Evolutionary conservation across 2,329 filamentous ascomycete genomes (phyloP).

Genomic region (Neocatenulostroma microsporum): DNA sequence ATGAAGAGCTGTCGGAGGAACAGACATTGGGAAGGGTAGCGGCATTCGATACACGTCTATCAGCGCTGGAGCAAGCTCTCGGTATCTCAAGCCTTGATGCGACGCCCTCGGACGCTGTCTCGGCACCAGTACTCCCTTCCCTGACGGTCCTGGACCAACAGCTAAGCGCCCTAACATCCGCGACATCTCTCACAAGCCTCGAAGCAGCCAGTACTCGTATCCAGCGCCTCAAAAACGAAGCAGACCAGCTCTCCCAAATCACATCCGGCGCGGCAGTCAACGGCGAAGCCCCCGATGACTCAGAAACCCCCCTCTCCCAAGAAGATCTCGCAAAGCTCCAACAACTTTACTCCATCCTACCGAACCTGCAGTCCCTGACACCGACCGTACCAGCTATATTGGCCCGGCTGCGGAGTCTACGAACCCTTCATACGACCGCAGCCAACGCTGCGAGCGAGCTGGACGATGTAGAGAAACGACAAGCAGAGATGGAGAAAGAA

Average conservation of each 20-base stretch:
- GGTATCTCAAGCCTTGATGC: constrained; percentile 61
- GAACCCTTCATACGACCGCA: constrained; percentile 78
- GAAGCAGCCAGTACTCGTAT: constrained; percentile 44
- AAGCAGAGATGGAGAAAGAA: constrained; percentile 74
- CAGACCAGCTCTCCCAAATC: constrained; percentile 59
- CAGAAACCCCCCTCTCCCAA: constrained; percentile 27
- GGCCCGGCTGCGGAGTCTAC: constrained; percentile 74
- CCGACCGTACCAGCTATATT: constrained; percentile 79
- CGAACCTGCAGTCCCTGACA: constrained; percentile 77
- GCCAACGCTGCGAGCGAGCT: constrained; percentile 72
- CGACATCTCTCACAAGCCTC: constrained; percentile 63
- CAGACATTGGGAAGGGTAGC: constrained; percentile 72
- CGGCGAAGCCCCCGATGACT: constrained; percentile 12
- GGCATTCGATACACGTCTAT: constrained; percentile 76
- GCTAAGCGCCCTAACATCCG: constrained; percentile 60
- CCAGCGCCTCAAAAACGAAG: constrained; percentile 46
- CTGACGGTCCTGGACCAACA: constrained; percentile 75
- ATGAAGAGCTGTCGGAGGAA: constrained; percentile 19
- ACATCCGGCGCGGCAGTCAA: constrained; percentile 4
- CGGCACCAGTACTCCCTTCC: constrained; percentile 69
- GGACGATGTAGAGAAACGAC: constrained; percentile 66
- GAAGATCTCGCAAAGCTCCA: constrained; percentile 84
- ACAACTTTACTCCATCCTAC: constrained; percentile 78
- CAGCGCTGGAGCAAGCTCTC: constrained; percentile 69
- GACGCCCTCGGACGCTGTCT: constrained; percentile 52